Base-by-base conservation (phyloP, 345 rosid genomes). In the Brassica nigra region DNA sequence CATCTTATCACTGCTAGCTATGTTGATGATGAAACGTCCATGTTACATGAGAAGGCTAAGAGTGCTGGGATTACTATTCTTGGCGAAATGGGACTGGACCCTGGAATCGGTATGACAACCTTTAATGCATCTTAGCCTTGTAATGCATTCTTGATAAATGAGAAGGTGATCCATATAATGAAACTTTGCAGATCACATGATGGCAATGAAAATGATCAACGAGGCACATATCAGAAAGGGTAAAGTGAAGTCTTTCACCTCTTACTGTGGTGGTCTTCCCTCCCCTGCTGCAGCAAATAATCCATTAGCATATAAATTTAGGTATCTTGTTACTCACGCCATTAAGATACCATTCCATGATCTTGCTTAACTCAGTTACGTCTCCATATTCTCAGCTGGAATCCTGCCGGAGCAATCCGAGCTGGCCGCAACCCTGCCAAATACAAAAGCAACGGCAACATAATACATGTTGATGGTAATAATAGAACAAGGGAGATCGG, bases 51-150 rank as follows among this genome's bases (percentile, higher is more conserved):
- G 63, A 87, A 88, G 81, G 97, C 97, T 75, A 92, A 84, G 85
- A 83, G 52, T 73, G 97, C 90, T 70, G 95, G 94, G 62, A 84
- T 91, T 71, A 88, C 97, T 0, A 90, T 95, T 86, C 95, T 95
- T 62, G 97, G 97, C 3, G 99, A 95, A 87, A 92, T 95, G 97
- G 99, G 99, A 36, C 84, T 95, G 84, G 99, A 95, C 82, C 99
- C 99, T 74, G 99, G 99, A 82, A 95, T 95, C 33, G 97, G 99
- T 92, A 89, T 79, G 37, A 70, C 8, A 30, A 20, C 62, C 57
- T 70, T 23, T 0, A 42, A 36, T 37, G 20, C 44, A 39, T 66
- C 16, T 34, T 62, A 71, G 9, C 55, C 28, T 31, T 18, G 15
- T 0, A 28, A 16, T 0, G 0, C 2, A 28, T 14, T 67, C 3